Conservation (phyloP, 306 rosid species). For the Abrus pulchellus region DNA sequence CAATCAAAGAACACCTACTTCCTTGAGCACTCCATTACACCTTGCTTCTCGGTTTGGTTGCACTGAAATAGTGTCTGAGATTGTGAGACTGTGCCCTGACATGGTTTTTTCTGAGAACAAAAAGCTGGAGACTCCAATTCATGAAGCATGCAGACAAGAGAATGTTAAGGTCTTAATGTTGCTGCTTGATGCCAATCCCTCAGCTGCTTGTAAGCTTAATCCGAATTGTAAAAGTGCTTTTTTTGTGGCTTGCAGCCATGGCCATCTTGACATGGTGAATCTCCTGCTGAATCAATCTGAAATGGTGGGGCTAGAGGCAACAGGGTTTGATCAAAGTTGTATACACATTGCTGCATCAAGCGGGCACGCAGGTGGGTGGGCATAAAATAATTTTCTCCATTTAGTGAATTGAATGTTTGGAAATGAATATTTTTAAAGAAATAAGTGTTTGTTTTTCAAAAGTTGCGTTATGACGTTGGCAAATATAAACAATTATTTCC, state of each 20-base stretch:
- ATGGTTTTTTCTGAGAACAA: constrained; percentile 67
- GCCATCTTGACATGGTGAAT: constrained; percentile 66
- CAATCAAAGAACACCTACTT: constrained; percentile 57
- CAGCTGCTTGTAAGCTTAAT: constrained; percentile 57
- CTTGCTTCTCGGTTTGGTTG: constrained; percentile 68
- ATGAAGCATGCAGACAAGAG: constrained; percentile 67
- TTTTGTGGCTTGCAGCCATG: constrained; percentile 65
- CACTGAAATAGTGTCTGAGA: constrained; percentile 58
- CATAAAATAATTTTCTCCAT: too few relatives aligned
- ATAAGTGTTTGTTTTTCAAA: too few relatives aligned
- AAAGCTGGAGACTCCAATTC: constrained; percentile 67
- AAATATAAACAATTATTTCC: too few relatives aligned
- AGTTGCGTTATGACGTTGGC: too few relatives aligned
- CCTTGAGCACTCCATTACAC: constrained; percentile 70
- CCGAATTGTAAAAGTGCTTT: constrained; percentile 52
- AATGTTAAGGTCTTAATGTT: constrained; percentile 52
- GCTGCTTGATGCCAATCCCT: constrained; percentile 61
- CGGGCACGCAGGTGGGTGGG: constrained; percentile 68
- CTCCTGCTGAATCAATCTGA: constrained; percentile 57
- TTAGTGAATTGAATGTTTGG: too few relatives aligned
- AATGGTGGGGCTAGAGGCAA: constrained; percentile 41
- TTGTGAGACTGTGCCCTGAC: constrained; percentile 61
- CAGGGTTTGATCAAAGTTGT: constrained; percentile 58
- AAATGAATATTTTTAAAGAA: too few relatives aligned
- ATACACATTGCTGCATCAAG: constrained; percentile 64